phyloP scores from a whole-genome alignment of 495 filamentous ascomycete genomes.

The Aspergillus diversus region DNA sequence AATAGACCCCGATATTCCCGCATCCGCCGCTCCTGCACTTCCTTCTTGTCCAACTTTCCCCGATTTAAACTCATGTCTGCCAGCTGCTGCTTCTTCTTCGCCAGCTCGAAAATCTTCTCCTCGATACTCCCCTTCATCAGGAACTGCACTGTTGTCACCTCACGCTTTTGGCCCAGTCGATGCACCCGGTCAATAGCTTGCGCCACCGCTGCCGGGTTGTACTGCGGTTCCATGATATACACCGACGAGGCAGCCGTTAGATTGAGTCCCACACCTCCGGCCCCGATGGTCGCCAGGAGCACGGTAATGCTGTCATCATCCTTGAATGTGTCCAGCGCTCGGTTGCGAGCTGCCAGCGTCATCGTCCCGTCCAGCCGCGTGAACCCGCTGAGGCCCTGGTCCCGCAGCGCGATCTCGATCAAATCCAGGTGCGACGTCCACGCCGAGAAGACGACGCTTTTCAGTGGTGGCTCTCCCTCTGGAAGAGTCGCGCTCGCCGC shows the following conservation, averaged over 20 bases:
- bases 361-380: constrained; percentile 90
- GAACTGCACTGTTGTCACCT: constrained; percentile 79
- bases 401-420: constrained; percentile 80
- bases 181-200: constrained; percentile 96
- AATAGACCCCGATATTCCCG: constrained; percentile 84
- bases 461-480: constrained; percentile 68
- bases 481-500: constrained; percentile 61
- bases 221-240: constrained; percentile 98
- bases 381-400: constrained; percentile 62
- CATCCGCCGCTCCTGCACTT: constrained; percentile 75
- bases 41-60: constrained; percentile 69
- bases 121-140: constrained; percentile 92
- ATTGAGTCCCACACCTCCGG: constrained; percentile 91
- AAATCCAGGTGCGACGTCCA: constrained; percentile 96
- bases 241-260: constrained; percentile 82
- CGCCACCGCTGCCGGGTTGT: constrained; percentile 91
- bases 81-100: constrained; percentile 86
- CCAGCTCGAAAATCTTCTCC: constrained; percentile 87
- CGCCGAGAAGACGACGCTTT: constrained; percentile 88
- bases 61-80: constrained; percentile 83
- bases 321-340: constrained; percentile 74
- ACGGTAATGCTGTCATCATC: constrained; percentile 72
- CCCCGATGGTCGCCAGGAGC: constrained; percentile 88
- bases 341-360: constrained; percentile 68
- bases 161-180: constrained; percentile 84